phyloP scores from a whole-genome alignment of 495 filamentous ascomycete species.

The Margaritispora aquatica region DNA sequence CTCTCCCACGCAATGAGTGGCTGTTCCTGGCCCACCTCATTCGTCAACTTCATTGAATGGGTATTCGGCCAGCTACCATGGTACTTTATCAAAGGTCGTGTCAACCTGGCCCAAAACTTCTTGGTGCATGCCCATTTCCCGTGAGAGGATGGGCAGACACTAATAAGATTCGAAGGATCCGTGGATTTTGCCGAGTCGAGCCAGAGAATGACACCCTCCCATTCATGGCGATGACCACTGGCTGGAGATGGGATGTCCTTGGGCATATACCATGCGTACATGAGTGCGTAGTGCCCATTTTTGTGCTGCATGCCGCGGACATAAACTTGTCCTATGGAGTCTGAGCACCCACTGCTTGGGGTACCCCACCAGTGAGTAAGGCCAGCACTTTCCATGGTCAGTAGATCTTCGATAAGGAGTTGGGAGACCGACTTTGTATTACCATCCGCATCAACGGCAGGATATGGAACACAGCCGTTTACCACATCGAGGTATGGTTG shows the following conservation, averaged over 20 bases:
- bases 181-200: constrained; percentile 28
- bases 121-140: constrained; percentile 22
- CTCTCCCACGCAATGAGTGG: constrained; percentile 47
- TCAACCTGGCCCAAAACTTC: constrained; percentile 28
- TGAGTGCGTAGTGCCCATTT: constrained; percentile 31
- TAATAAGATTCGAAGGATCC: constrained; percentile 32
- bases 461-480: constrained; percentile 47
- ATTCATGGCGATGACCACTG: constrained; percentile 15
- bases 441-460: constrained; percentile 39
- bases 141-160: constrained; percentile 42
- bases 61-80: constrained; percentile 39
- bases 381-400: constrained; percentile 30
- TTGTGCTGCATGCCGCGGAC: constrained; percentile 26
- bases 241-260: constrained; percentile 10
- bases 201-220: constrained; percentile 39
- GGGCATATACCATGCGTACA: constrained; percentile 39
- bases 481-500: constrained; percentile 41
- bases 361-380: constrained; percentile 26
- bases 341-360: constrained; percentile 32
- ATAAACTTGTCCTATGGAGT: constrained; percentile 43
- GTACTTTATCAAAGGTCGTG: constrained; percentile 38
- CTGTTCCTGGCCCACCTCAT: constrained; percentile 37
- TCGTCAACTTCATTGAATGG: constrained; percentile 37
- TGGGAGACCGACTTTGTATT: constrained; percentile 29
- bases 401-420: background rate